Base-by-base conservation (phyloP, 2,329 filamentous ascomycete genomes). In the Cytospora chrysosperma region DNA sequence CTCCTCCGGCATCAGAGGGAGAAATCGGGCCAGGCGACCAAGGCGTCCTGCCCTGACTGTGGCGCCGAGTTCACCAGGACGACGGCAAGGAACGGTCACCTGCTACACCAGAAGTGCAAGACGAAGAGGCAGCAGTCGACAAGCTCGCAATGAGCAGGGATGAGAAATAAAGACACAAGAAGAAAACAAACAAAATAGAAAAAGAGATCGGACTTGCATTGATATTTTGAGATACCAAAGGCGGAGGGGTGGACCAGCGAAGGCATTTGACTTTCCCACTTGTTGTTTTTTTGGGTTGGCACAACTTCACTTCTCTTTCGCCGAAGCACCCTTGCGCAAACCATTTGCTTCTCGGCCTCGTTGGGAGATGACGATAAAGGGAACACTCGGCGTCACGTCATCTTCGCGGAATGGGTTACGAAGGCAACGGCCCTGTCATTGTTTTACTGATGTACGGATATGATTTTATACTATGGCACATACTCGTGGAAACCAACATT, bases 31-130 rank as follows among this genome's bases (percentile, higher is more conserved):
- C 93, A 93, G 59, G 92, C 93, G 13, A 83, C 90, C 32, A 97
- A 97, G 78, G 92, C 92, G 3, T 88, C 88, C 56, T 98, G 94
- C 73, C 93, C 92, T 21, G 90, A 93, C 73, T 98, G 94, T 72
- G 92, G 93, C 43, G 93, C 93, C 13, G 93, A 96, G 72, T 98
- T 98, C 71, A 97, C 94, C 15, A 84, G 94, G 69, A 97, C 93
- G 7, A 87, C 85, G 26, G 94, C 94, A 52, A 85, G 93, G 66
- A 97, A 97, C 73, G 93, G 93, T 15, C 94, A 98, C 74, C 71
- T 88, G 68, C 75, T 85, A 61, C 92, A 97, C 76, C 93, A 96
- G 73, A 97, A 97, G 78, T 98, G 93, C 81, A 97, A 97, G 65
- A 63, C 62, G 24, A 66, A 66, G 57, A 64, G 64, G 81, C 88